Evolutionary conservation across 1,284 basidiomycete species (phyloP).

Genomic region (Puccinia hordei): DNA sequence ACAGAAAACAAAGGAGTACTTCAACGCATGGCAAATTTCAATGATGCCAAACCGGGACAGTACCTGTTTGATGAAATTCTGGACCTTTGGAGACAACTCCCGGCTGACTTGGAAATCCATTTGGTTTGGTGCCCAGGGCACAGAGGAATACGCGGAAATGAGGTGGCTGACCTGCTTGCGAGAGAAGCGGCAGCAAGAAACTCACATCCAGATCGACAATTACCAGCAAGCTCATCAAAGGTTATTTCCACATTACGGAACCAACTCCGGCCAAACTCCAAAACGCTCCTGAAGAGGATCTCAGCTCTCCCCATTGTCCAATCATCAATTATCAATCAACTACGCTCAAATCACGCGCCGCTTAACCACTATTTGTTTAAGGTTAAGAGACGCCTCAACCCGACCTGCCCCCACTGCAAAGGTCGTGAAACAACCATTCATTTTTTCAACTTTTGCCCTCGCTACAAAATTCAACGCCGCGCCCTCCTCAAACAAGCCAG

Average conservation of each 20-base stretch:
- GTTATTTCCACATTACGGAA: too few species aligned
- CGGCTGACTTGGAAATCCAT: background rate
- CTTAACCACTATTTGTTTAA: background rate
- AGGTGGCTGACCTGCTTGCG: background rate
- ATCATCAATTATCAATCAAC: background rate
- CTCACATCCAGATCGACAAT: background rate
- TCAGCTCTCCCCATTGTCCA: background rate
- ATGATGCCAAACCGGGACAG: background rate
- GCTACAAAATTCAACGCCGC: too few species aligned
- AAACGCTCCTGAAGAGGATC: background rate
- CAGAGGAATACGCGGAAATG: background rate
- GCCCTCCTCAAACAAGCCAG: too few species aligned
- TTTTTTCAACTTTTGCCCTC: too few species aligned
- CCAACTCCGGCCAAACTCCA: background rate
- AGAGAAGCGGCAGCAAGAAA: background rate
- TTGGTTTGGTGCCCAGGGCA: conserved; percentile 22
- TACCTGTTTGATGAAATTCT: background rate
- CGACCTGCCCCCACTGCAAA: background rate
- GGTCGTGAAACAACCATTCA: background rate
- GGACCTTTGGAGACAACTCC: background rate
- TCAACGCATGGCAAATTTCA: background rate
- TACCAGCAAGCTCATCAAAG: background rate
- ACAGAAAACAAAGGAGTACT: background rate
- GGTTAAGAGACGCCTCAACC: background rate
- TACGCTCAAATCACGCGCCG: background rate